Evolutionary conservation across 352 stramenopile genomes (phyloP), one percentile per base, ranked within the genome.

Genomic region (Phytophthora citricola): DNA sequence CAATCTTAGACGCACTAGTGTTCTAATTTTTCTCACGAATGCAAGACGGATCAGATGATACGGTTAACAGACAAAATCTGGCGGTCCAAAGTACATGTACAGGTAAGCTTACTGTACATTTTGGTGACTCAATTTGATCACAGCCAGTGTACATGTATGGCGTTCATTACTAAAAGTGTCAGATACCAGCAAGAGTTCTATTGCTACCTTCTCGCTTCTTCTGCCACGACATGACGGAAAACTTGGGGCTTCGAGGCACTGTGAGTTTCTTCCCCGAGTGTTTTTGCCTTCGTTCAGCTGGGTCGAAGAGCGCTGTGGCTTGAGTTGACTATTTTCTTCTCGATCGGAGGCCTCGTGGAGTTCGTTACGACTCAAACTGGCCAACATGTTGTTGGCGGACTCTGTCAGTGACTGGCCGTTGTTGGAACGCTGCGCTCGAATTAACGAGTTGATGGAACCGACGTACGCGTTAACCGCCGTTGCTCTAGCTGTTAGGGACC

Each of bases 181-280:
- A 36, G 6, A 58, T 27, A 39, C 38, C 17, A 40, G 36, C 10
- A 5, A 27, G 26, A 31, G 17, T 49, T 4, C 26, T 29, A 10
- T 11, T 14, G 58, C 17, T 58, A 0, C 50, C 53, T 7, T 65
- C 53, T 8, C 46, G 56, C 50, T 89, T 92, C 71, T 92, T 92
- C 52, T 94, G 85, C 85, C 85, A 94, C 15, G 85, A 94, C 85
- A 94, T 94, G 46, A 94, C 75, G 1, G 85, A 94, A 61, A 94
- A 94, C 47, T 92, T 93, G 39, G 86, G 86, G 45, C 84, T 93
- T 72, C 81, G 81, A 1, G 86, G 86, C 11, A 94, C 86, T 1
- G 86, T 94, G 24, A 92, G 66, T 7, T 78, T 81, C 64, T 88
- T 91, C 39, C 62, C 22, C 27, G 79, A 24, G 3, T 57, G n/a